A percentile compares a stretch with the other conserved stretches of the same genome.
Evolutionary conservation across 352 stramenopile genomes (phyloP).

Genomic region (Phytopythium delawarense): DNA sequence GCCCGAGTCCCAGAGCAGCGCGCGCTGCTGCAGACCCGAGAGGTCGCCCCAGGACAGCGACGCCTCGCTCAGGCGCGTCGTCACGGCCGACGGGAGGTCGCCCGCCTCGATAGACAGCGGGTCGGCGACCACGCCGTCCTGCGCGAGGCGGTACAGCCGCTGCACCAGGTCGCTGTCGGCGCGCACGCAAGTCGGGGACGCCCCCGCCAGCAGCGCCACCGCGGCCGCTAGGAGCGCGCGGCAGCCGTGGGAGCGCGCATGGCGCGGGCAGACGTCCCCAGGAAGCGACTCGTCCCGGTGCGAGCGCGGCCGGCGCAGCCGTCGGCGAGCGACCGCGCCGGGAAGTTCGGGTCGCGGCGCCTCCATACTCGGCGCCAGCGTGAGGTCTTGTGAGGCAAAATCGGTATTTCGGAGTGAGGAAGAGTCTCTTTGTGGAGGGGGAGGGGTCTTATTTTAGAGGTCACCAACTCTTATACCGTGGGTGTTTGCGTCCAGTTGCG

Average conservation of each 20-base stretch:
- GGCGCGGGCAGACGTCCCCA: not conserved
- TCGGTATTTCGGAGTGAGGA: slow-evolving; percentile 1
- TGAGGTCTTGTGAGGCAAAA: not conserved
- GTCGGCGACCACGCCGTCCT: slow-evolving; percentile 14
- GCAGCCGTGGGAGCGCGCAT: slow-evolving; percentile 1
- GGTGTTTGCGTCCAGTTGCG: too few relatives aligned
- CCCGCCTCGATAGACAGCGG: slow-evolving; percentile 29
- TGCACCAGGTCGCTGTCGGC: slow-evolving; percentile 48
- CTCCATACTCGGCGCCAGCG: not conserved
- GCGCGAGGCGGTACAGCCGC: slow-evolving; percentile 41
- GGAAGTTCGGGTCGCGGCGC: not conserved
- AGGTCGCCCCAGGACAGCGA: slow-evolving; percentile 33
- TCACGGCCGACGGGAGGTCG: slow-evolving; percentile 29
- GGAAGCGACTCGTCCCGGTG: not conserved
- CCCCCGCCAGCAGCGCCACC: not conserved
- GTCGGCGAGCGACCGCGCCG: not conserved
- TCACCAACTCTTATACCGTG: too few relatives aligned
- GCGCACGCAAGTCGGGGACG: not conserved
- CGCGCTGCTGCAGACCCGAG: slow-evolving; percentile 60
- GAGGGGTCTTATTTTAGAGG: not conserved
- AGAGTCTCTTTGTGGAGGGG: not conserved
- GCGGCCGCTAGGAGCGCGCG: slow-evolving; percentile 1
- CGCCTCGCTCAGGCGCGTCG: slow-evolving; percentile 21
- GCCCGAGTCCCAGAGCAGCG: slow-evolving; percentile 66
- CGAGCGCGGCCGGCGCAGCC: not conserved